These are phyloP conservation scores for Pistacia vera DNA, from an alignment of 345 rosid species.

Conservation along the genomic window DNA sequence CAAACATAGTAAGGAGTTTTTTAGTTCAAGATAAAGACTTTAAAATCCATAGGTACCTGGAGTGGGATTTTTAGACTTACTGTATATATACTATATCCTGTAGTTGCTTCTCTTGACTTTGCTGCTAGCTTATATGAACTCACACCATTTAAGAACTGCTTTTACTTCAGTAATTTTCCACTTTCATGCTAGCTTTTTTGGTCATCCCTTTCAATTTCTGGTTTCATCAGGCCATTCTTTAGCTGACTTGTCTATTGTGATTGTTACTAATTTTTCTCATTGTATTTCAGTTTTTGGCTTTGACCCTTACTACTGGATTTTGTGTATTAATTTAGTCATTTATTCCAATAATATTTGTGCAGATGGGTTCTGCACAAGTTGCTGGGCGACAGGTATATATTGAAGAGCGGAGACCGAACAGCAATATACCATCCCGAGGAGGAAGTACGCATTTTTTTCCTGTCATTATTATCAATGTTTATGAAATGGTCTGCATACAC, in stretches of 20 bases:
- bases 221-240: not conserved
- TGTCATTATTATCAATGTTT: not conserved
- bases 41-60: not conserved
- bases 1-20: not conserved
- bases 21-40: not conserved
- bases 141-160: not conserved
- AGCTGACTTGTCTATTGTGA: not conserved
- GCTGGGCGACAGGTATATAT: constrained; percentile 66
- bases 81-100: not conserved
- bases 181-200: not conserved
- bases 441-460: constrained; percentile 47
- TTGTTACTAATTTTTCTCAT: not conserved
- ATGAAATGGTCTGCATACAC: not conserved
- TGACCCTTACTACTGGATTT: not conserved
- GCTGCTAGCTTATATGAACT: not conserved
- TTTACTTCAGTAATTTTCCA: not conserved
- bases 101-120: constrained; percentile 1
- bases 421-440: constrained; percentile 57
- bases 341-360: constrained; percentile 1
- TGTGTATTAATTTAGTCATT: not conserved
- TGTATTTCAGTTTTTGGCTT: not conserved
- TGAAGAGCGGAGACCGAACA: constrained; percentile 71
- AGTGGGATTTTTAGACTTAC: not conserved
- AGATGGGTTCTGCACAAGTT: constrained; percentile 58
- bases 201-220: not conserved